These are phyloP conservation scores for Nymphaea thermarum DNA, from an alignment of 164 flowering plant genomes.

Conservation along the genomic window DNA sequence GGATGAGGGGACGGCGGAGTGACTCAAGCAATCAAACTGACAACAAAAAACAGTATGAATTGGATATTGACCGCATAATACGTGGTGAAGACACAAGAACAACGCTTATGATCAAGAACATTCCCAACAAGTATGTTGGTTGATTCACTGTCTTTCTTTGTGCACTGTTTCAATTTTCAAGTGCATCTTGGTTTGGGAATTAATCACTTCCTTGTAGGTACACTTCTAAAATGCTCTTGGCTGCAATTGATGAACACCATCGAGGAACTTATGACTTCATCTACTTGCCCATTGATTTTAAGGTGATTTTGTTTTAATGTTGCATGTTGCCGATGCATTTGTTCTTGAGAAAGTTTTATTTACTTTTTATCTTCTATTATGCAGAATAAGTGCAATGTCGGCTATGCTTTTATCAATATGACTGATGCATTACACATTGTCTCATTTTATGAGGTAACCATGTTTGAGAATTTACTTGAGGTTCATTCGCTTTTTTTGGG, in stretches of 20 bases:
- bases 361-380: background rate
- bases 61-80: constrained; percentile 65
- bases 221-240: constrained; percentile 80
- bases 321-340: background rate
- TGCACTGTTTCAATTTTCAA: background rate
- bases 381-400: constrained; percentile 90
- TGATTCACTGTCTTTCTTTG: background rate
- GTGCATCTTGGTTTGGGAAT: background rate
- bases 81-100: constrained; percentile 61
- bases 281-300: constrained; percentile 83
- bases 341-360: background rate
- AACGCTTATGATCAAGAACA: constrained; percentile 82
- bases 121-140: constrained; percentile 72
- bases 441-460: constrained; percentile 54
- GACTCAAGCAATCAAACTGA: constrained; percentile 40
- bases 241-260: constrained; percentile 66
- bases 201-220: constrained; percentile 28
- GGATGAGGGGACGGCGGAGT: constrained; percentile 38
- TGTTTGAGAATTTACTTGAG: no score
- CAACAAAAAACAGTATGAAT: constrained; percentile 73
- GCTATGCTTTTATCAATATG: constrained; percentile 91
- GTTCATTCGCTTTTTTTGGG: background rate
- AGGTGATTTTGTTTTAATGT: constrained; percentile 25
- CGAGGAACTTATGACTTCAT: constrained; percentile 76
- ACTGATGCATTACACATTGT: constrained; percentile 49